phyloP scores from a whole-genome alignment of 139 green algal species.

The Chlamydomonas eustigma region DNA sequence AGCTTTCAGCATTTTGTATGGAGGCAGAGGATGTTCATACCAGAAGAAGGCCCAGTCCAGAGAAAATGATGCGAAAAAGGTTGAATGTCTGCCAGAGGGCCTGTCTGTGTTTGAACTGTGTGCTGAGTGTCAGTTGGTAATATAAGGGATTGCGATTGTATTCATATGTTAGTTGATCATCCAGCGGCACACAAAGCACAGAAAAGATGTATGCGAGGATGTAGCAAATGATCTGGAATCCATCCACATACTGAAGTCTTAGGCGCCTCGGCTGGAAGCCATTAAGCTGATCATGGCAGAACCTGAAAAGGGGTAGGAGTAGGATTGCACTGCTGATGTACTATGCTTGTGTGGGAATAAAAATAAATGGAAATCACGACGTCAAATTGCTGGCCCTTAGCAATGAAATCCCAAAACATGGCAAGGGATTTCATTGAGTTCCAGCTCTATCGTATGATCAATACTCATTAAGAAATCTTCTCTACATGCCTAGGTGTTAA shows the following conservation, averaged over 20 bases:
- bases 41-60: constrained; percentile 19
- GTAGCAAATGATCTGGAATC: constrained; percentile 22
- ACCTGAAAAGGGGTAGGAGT: neutral
- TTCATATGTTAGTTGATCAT: constrained; percentile 35
- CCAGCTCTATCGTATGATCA: too few species aligned
- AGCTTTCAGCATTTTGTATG: neutral
- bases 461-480: neutral
- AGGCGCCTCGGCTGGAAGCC: constrained; percentile 13
- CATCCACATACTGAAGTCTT: constrained; percentile 14
- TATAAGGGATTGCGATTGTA: constrained; percentile 26
- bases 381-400: neutral
- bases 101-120: constrained; percentile 17
- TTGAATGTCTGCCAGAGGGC: constrained; percentile 26
- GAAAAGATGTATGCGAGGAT: constrained; percentile 20
- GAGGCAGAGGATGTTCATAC: constrained; percentile 10
- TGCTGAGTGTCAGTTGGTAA: constrained; percentile 20
- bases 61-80: constrained; percentile 23
- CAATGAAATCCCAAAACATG: neutral
- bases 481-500: neutral
- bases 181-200: constrained; percentile 28
- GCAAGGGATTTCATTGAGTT: neutral
- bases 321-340: neutral
- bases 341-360: too few species aligned
- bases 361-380: neutral
- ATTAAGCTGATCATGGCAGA: constrained; percentile 19